Base-by-base conservation (phyloP, 164 flowering plant species). In the Sextonia rubra region DNA sequence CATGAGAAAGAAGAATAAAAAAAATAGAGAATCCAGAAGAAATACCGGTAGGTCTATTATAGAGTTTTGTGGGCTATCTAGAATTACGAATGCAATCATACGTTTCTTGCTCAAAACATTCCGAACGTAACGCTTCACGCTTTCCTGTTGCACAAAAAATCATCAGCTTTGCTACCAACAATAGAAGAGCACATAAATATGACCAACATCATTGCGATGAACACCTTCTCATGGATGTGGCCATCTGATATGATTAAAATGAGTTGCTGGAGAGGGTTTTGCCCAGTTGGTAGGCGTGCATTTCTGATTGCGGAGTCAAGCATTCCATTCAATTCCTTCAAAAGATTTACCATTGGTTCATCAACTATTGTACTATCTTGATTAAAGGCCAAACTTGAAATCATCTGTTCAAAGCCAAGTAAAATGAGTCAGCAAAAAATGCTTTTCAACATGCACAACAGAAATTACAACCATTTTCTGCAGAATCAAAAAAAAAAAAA, bases 231-330 rank as follows among this genome's bases (percentile, higher is more conserved):
- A 78, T 85, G 89, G 75, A 93, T 85, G 15, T 91, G 85, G 0
- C 99, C 99, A 84, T 96, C 99, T 0, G 90, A 95, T 64, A 96
- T 91, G 47, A 96, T 91, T 71, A 96, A 77, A 61, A 93, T 89
- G 71, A 96, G 97, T 81, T 96, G 99, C 82, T 91, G 88, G 12
- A 95, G 81, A 47, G 98, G 98, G 82, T 89, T 93, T 75, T 83
- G 86, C 49, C 99, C 98, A 70, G 92, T 88, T 32, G 97, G 88
- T 9, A 87, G 87, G 26, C 98, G 87, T 8, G 97, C 91, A 76
- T 80, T 90, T 32, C 80, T 81, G 60, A 84, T 92, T 32, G 94
- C 89, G 55, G 70, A 69, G 69, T 93, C 98, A 47, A 96, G 85
- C 91, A 84, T 88, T 71, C 82, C 75, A 77, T 89, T 87, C 78